Evolutionary conservation across 306 rosid genomes (phyloP).

Genomic region (Dryas alaskensis): DNA sequence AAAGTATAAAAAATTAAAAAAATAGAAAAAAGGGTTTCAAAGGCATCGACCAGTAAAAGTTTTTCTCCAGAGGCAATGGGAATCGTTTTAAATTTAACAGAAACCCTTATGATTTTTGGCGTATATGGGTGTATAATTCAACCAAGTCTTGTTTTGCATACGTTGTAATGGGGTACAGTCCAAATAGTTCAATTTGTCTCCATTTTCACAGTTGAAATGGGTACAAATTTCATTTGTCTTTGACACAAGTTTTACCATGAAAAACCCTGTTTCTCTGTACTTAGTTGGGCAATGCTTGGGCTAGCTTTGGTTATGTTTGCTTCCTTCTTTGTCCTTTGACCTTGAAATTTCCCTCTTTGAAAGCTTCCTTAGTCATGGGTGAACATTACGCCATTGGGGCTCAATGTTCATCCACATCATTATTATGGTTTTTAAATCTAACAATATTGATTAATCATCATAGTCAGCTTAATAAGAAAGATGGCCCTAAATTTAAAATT

Average conservation of each 20-base stretch:
- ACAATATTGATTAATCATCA: too few species aligned
- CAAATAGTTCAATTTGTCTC: not conserved
- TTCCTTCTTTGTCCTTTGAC: slow-evolving; percentile 7
- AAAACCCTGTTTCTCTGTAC: not conserved
- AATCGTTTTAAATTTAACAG: not conserved
- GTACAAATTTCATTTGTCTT: not conserved
- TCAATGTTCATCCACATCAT: too few species aligned
- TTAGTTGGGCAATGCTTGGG: not conserved
- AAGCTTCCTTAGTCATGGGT: not conserved
- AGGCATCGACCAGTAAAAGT: not conserved
- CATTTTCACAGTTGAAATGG: not conserved
- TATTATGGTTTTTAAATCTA: too few species aligned
- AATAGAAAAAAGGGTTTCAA: not conserved
- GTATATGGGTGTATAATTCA: not conserved
- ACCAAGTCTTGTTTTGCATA: not conserved
- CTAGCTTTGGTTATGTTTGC: not conserved
- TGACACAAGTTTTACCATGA: not conserved
- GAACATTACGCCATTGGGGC: too few species aligned
- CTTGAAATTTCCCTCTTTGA: not conserved
- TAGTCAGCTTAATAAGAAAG: too few species aligned
- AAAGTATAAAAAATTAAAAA: not conserved
- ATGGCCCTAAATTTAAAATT: too few species aligned
- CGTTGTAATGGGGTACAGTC: not conserved
- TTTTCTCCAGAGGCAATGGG: not conserved
- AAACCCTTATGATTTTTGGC: not conserved